phyloP scores from a whole-genome alignment of 176 grass and related monocot genomes.

The Juncus effusus region DNA sequence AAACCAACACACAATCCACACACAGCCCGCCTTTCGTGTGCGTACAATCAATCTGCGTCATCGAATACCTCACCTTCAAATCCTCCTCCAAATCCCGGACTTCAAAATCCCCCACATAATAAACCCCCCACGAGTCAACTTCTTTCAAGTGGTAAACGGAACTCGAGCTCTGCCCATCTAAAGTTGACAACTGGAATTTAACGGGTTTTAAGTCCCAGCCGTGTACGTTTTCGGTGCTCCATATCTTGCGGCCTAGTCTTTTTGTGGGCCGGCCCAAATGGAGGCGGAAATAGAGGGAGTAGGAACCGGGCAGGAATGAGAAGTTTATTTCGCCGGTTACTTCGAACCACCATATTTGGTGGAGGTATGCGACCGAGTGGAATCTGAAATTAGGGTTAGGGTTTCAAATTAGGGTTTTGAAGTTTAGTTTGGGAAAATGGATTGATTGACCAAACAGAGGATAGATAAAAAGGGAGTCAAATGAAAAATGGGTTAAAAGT shows the following conservation, averaged over 20 bases:
- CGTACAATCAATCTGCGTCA: conserved; percentile 96
- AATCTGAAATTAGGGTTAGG: conserved; percentile 50
- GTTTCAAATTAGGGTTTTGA: conserved; percentile 18
- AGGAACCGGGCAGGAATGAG: conserved; percentile 73
- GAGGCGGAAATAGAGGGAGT: conserved; percentile 78
- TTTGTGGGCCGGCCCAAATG: conserved; percentile 63
- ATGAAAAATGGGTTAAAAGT: neutral
- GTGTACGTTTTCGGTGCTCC: conserved; percentile 65
- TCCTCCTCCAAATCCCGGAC: conserved; percentile 38
- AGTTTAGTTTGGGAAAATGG: too few relatives aligned
- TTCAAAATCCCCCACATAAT: conserved; percentile 77
- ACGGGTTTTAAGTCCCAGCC: conserved; percentile 86
- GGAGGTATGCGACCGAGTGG: conserved; percentile 79
- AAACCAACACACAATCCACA: conserved; percentile 68
- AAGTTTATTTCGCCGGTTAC: conserved; percentile 79
- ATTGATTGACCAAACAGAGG: too few relatives aligned
- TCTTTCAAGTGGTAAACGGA: conserved; percentile 62
- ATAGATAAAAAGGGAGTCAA: neutral
- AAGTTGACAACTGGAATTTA: conserved; percentile 69
- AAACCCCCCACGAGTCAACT: conserved; percentile 76
- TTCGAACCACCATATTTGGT: conserved; percentile 99
- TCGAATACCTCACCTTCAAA: conserved; percentile 65
- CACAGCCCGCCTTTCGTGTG: conserved; percentile 88
- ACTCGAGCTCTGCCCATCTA: conserved; percentile 57
- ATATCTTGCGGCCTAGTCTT: conserved; percentile 68